Percentiles rank a stretch among this genome's conserved stretches.
These are phyloP conservation scores for Rhodosporidiobolus sp. DNA, from an alignment of 768 basidiomycete species.

Conservation along the genomic window DNA sequence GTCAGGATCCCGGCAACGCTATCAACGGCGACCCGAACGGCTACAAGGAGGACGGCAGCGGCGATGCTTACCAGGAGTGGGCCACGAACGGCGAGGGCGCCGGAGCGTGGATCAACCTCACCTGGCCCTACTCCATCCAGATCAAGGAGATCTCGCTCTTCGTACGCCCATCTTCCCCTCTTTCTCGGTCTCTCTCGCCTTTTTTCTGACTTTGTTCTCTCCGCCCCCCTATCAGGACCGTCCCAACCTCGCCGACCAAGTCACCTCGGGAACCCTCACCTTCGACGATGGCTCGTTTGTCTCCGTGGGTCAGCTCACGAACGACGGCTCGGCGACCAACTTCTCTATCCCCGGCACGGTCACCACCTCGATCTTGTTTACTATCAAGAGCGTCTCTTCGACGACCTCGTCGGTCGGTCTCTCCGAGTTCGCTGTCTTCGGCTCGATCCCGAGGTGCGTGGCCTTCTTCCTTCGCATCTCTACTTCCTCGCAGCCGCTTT, in stretches of 20 bases:
- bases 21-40: slow-evolving; percentile 25
- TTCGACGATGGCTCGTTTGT: slow-evolving; percentile 29
- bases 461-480: neutral
- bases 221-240: slow-evolving; percentile 14
- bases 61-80: slow-evolving; percentile 32
- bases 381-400: slow-evolving; percentile 17
- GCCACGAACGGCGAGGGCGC: slow-evolving; percentile 15
- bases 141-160: slow-evolving; percentile 29
- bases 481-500: neutral
- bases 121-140: slow-evolving; percentile 16
- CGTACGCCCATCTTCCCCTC: neutral
- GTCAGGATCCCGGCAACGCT: slow-evolving; percentile 14
- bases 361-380: slow-evolving; percentile 29
- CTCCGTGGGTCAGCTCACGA: slow-evolving; percentile 15
- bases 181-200: neutral
- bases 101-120: slow-evolving; percentile 25
- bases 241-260: slow-evolving; percentile 34
- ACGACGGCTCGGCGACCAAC: slow-evolving; percentile 29
- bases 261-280: slow-evolving; percentile 16
- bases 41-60: slow-evolving; percentile 21
- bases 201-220: neutral
- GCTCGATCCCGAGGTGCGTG: neutral
- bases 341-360: slow-evolving; percentile 16
- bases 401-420: slow-evolving; percentile 12
- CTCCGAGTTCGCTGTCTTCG: slow-evolving; percentile 24